These are phyloP conservation scores for Chytridium lagenaria DNA, from an alignment of 371 early-diverging fungal genomes.

Conservation along the genomic window DNA sequence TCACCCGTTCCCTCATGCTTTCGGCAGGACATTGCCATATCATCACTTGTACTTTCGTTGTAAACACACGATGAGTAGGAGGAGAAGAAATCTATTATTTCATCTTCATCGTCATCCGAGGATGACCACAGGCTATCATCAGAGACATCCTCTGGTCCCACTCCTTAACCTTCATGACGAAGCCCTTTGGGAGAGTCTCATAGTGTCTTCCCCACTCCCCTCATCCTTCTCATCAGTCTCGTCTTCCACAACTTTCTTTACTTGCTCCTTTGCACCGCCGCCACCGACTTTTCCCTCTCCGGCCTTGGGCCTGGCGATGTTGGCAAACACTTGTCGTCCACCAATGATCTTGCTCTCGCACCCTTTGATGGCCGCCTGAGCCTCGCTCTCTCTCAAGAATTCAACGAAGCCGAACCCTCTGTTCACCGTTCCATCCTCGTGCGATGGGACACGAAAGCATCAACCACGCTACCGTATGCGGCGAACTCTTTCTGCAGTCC, in stretches of 20 bases:
- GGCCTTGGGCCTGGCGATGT: not conserved
- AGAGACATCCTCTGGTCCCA: no score
- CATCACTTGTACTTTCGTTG: not conserved
- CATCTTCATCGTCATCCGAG: not conserved
- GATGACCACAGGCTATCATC: no score
- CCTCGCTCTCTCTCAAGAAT: not conserved
- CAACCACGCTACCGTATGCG: not conserved
- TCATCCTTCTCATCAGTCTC: no score
- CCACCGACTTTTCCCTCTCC: no score
- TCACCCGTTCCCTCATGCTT: not conserved
- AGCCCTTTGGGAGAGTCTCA: not conserved
- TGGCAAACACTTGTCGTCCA: not conserved
- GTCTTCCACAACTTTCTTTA: no score
- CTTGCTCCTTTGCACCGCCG: no score
- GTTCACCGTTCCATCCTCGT: not conserved
- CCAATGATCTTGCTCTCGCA: not conserved
- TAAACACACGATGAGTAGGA: not conserved
- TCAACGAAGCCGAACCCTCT: not conserved
- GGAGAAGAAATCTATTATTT: not conserved
- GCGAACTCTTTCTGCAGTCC: not conserved
- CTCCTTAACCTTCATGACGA: not conserved
- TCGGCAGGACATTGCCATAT: not conserved
- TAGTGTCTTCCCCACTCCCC: not conserved
- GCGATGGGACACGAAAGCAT: not conserved
- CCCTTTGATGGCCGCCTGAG: not conserved